Evolutionary conservation across 2,329 filamentous ascomycete genomes (phyloP).

Genomic region (Monilinia fructicola): DNA sequence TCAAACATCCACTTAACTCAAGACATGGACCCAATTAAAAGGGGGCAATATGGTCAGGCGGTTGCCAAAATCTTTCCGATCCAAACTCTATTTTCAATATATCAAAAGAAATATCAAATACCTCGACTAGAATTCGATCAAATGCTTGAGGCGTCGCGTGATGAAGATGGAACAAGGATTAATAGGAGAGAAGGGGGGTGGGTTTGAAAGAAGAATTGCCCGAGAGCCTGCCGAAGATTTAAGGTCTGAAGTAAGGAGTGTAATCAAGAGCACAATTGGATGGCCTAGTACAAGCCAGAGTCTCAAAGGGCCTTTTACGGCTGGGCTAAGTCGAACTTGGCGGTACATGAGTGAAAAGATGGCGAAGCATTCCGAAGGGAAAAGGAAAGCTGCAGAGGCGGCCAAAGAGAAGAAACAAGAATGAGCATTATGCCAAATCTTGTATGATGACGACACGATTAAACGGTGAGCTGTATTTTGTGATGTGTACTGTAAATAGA

Average conservation of each 20-base stretch:
- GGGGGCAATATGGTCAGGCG: conserved; percentile 94
- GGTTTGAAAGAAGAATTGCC: conserved; percentile 84
- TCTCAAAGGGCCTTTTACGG: conserved; percentile 78
- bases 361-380: conserved; percentile 54
- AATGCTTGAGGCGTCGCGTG: conserved; percentile 76
- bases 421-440: conserved; percentile 8
- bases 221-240: conserved; percentile 65
- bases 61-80: conserved; percentile 80
- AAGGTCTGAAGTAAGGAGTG: conserved; percentile 66
- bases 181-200: conserved; percentile 74
- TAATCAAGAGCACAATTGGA: conserved; percentile 82
- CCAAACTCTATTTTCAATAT: conserved; percentile 91
- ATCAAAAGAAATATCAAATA: conserved; percentile 86
- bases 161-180: conserved; percentile 68
- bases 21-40: conserved; percentile 87
- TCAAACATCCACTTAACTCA: conserved; percentile 72
- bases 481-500: conserved; percentile 17
- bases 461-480: conserved; percentile 18
- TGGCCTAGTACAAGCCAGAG: conserved; percentile 92
- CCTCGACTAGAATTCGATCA: conserved; percentile 78
- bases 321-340: conserved; percentile 67
- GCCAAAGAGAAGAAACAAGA: conserved; percentile 15
- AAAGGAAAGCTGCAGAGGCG: conserved; percentile 30
- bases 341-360: conserved; percentile 83
- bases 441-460: conserved; percentile 5